These are phyloP conservation scores for Strigomonas culicis DNA, from an alignment of 208 protist species.

Conservation along the genomic window DNA sequence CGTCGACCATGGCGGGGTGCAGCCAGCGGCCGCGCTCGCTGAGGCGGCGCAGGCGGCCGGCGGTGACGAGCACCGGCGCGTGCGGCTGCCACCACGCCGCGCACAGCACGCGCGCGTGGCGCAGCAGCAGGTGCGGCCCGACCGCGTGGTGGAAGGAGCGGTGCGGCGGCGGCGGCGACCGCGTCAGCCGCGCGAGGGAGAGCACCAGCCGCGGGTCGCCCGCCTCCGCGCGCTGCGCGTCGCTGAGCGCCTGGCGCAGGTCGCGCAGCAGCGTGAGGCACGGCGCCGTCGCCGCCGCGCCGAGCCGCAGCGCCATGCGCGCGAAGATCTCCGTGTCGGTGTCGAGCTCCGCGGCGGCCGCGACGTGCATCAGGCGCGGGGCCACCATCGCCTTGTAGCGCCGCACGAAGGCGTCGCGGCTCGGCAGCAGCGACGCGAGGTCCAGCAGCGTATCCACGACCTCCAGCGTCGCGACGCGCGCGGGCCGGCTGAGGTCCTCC, in stretches of 20 bases:
- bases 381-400: slow-evolving; percentile 53
- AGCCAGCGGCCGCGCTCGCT: slow-evolving; percentile 46
- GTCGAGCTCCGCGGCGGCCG: slow-evolving; percentile 23
- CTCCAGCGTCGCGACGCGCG: slow-evolving; percentile 20
- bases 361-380: slow-evolving; percentile 36
- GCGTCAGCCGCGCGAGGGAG: not conserved
- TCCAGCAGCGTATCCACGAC: slow-evolving; percentile 67
- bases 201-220: not conserved
- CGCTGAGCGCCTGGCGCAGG: slow-evolving; percentile 24
- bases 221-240: not conserved
- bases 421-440: slow-evolving; percentile 56
- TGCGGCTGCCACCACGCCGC: slow-evolving; percentile 60
- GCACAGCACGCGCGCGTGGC: slow-evolving; percentile 50
- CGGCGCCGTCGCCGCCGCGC: slow-evolving; percentile 28
- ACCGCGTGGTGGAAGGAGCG: not conserved
- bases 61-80: slow-evolving; percentile 31
- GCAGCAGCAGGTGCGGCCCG: slow-evolving; percentile 19
- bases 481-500: slow-evolving; percentile 11
- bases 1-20: slow-evolving; percentile 38
- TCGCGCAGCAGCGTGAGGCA: slow-evolving; percentile 59
- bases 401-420: slow-evolving; percentile 53
- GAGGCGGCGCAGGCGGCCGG: slow-evolving; percentile 26
- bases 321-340: slow-evolving; percentile 48
- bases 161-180: no score
- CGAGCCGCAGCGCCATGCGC: slow-evolving; percentile 46